Evolutionary conservation across 257 asterid genomes (phyloP), one percentile per base, ranked within the genome.

Genomic region (Eustoma russellianum): DNA sequence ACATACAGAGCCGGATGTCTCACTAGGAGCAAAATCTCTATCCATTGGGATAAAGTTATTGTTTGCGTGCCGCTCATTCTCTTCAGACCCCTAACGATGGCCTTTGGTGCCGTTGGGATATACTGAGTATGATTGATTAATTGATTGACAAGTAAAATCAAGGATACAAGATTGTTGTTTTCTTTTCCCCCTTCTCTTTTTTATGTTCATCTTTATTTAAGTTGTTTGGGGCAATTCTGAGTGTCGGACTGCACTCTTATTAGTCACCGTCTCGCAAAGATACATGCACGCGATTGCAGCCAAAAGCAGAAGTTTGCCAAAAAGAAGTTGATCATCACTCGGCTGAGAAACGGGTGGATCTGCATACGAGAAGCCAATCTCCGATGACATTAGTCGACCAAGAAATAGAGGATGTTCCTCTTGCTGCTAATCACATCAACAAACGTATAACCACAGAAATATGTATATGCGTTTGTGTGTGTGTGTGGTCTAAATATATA

Each of bases 391-490:
- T 79, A 12, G 69, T 85, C 0, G 82, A 74, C 5, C 83, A 78
- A 24, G 87, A 77, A n/a, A 79, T 66, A 0, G 76, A 73, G 33
- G 73, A 63, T 5, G 62, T 61, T 53, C 33, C 55, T 18, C 71
- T 66, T 16, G 17, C 57, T 19, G 54, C 68, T 52, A 77, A 72
- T 63, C 62, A 70, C 9, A 59, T 65, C 67, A 80, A 70, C 24
- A 85, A 82, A 77, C 86, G 95, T 88, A 80, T 13, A 12, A 0
- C 44, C 44, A n/a, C 47, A 35, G 9, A 55, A 14, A 56, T 18
- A 7, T 60, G 9, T 15, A 24, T 18, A 51, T 47, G 8, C 8
- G 7, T 47, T 47, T 47, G 11, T 46, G 19, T 12, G 3, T 15
- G 28, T 16, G 9, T 5, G 5, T 13, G 5, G 3, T 15, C 28